These are phyloP conservation scores for Begonia peltatifolia DNA, from an alignment of 306 rosid genomes.

Conservation along the genomic window DNA sequence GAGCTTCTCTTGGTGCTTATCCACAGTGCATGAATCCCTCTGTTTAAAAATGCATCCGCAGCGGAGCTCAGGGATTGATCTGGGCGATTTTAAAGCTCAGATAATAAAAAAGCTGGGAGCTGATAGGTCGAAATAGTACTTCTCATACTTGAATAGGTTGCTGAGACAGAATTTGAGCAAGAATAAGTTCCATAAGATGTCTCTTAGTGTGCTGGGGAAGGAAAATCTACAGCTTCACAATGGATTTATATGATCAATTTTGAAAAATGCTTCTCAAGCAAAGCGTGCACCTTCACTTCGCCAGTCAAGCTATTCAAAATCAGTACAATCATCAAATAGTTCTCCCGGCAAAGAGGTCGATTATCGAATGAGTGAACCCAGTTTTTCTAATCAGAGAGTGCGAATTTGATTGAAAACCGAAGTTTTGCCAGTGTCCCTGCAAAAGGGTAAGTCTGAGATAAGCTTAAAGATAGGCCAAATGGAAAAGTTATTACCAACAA, in stretches of 20 bases:
- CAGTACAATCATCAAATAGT: slow-evolving; percentile 28
- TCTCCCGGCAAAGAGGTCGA: slow-evolving; percentile 68
- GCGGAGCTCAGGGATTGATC: slow-evolving; percentile 67
- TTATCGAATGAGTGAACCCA: slow-evolving; percentile 39
- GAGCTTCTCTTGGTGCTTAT: slow-evolving; percentile 26
- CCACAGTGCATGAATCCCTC: slow-evolving; percentile 56
- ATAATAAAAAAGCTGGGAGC: slow-evolving; percentile 74
- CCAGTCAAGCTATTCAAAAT: slow-evolving; percentile 26
- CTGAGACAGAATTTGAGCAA: slow-evolving; percentile 83
- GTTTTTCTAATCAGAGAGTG: slow-evolving; percentile 35
- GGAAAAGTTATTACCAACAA: slow-evolving; percentile 66
- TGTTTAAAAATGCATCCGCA: slow-evolving; percentile 81
- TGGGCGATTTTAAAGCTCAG: slow-evolving; percentile 73
- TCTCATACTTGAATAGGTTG: slow-evolving; percentile 52
- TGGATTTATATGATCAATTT: slow-evolving; percentile 59
- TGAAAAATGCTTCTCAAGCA: slow-evolving; percentile 80
- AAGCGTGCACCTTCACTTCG: slow-evolving; percentile 57
- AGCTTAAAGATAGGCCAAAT: slow-evolving; percentile 82
- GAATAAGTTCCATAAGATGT: slow-evolving; percentile 59
- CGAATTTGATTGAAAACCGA: slow-evolving; percentile 66
- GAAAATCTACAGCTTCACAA: slow-evolving; percentile 80
- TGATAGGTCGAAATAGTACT: slow-evolving; percentile 65
- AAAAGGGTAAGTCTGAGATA: slow-evolving; percentile 51
- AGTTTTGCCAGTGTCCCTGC: slow-evolving; percentile 60
- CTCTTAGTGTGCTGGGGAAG: slow-evolving; percentile 58